A percentile compares a stretch with the other conserved stretches of the same genome.
phyloP scores from a whole-genome alignment of 1,284 basidiomycete genomes.

The Trichosporon sp. region DNA sequence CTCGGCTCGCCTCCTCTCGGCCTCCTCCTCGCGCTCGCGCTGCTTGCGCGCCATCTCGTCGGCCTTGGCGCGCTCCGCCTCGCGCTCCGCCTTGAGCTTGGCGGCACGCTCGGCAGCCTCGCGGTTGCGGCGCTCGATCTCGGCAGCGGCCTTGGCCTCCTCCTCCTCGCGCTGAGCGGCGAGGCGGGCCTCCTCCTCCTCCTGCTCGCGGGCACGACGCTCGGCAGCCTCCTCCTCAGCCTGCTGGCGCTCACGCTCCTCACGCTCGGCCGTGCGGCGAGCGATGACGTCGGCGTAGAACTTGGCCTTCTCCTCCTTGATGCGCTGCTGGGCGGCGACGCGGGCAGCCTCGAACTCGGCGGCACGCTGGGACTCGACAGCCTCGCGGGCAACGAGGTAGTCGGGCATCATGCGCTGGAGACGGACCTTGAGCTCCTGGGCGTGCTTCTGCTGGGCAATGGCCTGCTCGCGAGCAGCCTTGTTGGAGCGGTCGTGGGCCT shows the following conservation, averaged over 20 bases:
- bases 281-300: slow-evolving; percentile 63
- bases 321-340: slow-evolving; percentile 68
- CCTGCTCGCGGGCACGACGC: slow-evolving; percentile 61
- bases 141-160: slow-evolving; percentile 43
- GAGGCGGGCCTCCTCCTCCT: slow-evolving; percentile 48
- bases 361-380: slow-evolving; percentile 67
- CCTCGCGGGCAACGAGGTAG: slow-evolving; percentile 66
- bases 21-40: slow-evolving; percentile 78
- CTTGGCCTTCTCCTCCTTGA: slow-evolving; percentile 79
- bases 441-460: slow-evolving; percentile 67
- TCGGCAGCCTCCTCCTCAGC: slow-evolving; percentile 67
- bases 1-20: slow-evolving; percentile 62
- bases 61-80: slow-evolving; percentile 67
- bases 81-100: slow-evolving; percentile 58
- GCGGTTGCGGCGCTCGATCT: slow-evolving; percentile 62
- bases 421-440: slow-evolving; percentile 76
- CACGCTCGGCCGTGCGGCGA: slow-evolving; percentile 59
- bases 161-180: slow-evolving; percentile 45
- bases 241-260: slow-evolving; percentile 60
- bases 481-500: slow-evolving; percentile 70
- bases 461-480: slow-evolving; percentile 66
- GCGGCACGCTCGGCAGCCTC: slow-evolving; percentile 43
- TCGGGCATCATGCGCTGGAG: slow-evolving; percentile 76
- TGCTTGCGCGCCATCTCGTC: slow-evolving; percentile 66
- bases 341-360: slow-evolving; percentile 71